Evolutionary conservation across 2,329 filamentous ascomycete species (phyloP), one percentile per base, ranked within the genome.

Genomic region (Colletotrichum limetticola): DNA sequence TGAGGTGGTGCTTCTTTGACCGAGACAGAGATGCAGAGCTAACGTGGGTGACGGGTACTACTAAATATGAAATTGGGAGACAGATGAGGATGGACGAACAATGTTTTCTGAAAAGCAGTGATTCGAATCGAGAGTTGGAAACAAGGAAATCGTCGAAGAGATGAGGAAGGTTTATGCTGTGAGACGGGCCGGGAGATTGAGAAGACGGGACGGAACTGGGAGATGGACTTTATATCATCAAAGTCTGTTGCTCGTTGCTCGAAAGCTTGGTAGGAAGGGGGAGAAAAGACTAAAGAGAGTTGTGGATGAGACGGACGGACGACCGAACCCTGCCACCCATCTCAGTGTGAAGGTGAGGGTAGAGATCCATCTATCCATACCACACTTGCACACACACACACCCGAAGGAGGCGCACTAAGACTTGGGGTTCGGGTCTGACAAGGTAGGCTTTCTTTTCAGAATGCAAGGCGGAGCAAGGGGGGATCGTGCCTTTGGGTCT

Each of bases 361-460:
- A 49, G 42, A 35, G 22, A 55, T 26, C 24, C 11, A 60, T 37
- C 55, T 56, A 66, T 66, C 56, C 71, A 66, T 58, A 59, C 42
- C 42, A 49, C 19, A 49, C 42, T n/a, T 19, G 19, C 42, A 49
- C 19, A 49, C 42, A 9, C 42, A 49, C 42, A n/a, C 42, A 62
- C 37, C 57, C 52, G 62, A 58, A 68, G 57, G 71, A 74, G 71
- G 71, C 71, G 62, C 68, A 72, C 52, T 63, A 30, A 49, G 42
- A 49, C 42, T 49, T 49, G 42, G 42, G 42, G 56, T 35, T 72
- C 57, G 62, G 68, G 71, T 72, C 57, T 74, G 68, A 72, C 71
- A 68, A 74, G 71, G 71, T 42, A 68, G 46, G 71, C 37, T 74
- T 68, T 57, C 62, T 71, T 71, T 52, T 71, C 68, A 58, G 63